Evolutionary conservation across 2,329 filamentous ascomycete species (phyloP).

Genomic region (Alternaria conjuncta): DNA sequence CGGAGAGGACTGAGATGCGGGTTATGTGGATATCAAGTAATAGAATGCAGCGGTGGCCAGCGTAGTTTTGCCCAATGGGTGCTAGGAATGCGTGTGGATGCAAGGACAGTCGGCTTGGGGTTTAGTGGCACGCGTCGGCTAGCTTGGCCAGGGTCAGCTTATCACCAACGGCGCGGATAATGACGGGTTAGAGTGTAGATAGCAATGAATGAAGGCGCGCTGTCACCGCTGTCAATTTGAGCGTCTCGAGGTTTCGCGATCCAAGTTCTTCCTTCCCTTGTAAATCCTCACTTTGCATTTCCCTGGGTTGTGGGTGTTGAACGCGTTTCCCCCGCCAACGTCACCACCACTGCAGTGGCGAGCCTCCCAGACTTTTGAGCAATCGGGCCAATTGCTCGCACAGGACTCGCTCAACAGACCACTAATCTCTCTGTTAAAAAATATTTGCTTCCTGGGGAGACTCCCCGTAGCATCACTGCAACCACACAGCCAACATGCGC

Average conservation of each 20-base stretch:
- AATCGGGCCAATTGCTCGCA: not conserved
- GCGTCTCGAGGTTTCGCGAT: slow-evolving; percentile 5
- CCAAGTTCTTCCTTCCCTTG: slow-evolving; percentile 2
- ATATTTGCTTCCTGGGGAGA: not conserved
- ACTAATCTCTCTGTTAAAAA: not conserved
- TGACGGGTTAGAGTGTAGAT: slow-evolving; percentile 16
- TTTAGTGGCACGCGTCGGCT: slow-evolving; percentile 16
- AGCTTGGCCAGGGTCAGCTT: slow-evolving; percentile 15
- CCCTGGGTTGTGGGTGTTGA: not conserved
- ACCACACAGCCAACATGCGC: slow-evolving; percentile 33
- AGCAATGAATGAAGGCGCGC: not conserved
- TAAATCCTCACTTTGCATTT: not conserved
- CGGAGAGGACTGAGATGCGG: slow-evolving; percentile 12
- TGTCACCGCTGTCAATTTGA: slow-evolving; percentile 2
- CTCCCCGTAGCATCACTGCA: slow-evolving; percentile 1
- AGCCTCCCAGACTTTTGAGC: not conserved
- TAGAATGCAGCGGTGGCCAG: slow-evolving; percentile 15
- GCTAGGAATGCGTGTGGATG: slow-evolving; percentile 18
- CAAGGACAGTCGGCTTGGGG: slow-evolving; percentile 18
- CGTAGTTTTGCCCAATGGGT: slow-evolving; percentile 26
- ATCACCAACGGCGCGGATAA: slow-evolving; percentile 21
- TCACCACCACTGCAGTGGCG: not conserved
- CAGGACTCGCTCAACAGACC: not conserved
- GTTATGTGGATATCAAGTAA: slow-evolving; percentile 23
- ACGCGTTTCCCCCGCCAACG: not conserved